phyloP scores from a whole-genome alignment of 2,329 filamentous ascomycete species.

The Alternaria arborescens region DNA sequence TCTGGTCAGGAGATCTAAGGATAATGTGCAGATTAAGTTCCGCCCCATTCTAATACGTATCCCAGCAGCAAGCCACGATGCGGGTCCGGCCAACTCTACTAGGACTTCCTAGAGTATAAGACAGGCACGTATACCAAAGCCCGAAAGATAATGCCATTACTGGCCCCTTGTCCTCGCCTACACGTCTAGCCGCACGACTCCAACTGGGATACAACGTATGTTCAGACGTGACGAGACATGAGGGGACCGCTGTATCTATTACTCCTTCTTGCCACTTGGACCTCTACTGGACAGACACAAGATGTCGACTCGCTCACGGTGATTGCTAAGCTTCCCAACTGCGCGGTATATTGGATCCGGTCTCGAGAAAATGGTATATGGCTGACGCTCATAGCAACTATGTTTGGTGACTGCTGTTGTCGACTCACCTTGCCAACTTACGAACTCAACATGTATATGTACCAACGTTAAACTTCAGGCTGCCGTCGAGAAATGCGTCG shows the following conservation, averaged over 20 bases:
- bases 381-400: constrained; percentile 13
- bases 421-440: constrained; percentile 19
- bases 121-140: background rate
- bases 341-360: constrained; percentile 10
- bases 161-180: background rate
- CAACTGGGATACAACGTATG: background rate
- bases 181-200: background rate
- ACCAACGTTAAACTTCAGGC: constrained; percentile 11
- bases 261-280: background rate
- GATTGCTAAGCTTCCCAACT: constrained; percentile 7
- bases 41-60: background rate
- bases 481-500: constrained; percentile 18
- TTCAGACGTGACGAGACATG: background rate
- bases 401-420: constrained; percentile 22
- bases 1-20: background rate
- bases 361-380: background rate
- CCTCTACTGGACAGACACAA: background rate
- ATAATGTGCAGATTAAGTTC: background rate
- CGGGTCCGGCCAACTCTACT: background rate
- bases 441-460: constrained; percentile 24
- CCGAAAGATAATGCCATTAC: too few species aligned
- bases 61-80: background rate
- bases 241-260: background rate
- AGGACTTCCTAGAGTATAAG: background rate
- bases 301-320: background rate